Base-by-base conservation (phyloP, 179 eudicot genomes). In the Monotropa hypopitys region DNA sequence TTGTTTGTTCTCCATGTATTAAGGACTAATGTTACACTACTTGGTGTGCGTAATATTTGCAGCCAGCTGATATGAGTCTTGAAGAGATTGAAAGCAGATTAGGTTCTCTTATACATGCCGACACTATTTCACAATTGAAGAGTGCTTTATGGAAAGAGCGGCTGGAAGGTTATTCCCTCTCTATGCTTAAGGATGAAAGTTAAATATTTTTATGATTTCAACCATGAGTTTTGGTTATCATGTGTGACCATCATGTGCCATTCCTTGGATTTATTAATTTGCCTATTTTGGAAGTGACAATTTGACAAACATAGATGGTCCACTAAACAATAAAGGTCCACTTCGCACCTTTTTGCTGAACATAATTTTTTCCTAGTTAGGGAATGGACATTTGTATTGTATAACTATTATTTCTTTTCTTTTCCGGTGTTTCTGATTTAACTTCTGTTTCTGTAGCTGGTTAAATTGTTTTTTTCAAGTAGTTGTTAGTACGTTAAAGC, bases 141-240 rank as follows among this genome's bases (percentile, higher is more conserved):
- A 96, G 97, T 84, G 69, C 96, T 70, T 96, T 84, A 46, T 96
- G 99, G 99, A 96, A 96, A 86, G 99, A 96, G 80, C 86, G 99
- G 49, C 96, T 96, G 78, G 99, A 93, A 96, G 99, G 99, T 96
- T 85, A 61, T 33, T 68, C 56, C 38, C 74, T 78, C 30, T 66
- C 68, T 32, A 3, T 50, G 7, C 28, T 32, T 42, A 35, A 35
- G 18, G 30, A 32, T 49, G 62, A 30, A 30, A 63, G 20, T 30
- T 16, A 0, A 50, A 12, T 32, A 68, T 12, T 68, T 67, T 77
- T 77, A 28, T 35, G 45, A 46, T 43, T 49, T 72, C 32, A 13
- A 4, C 8, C 47, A 5, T 35, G 47, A 49, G 33, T 46, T 46
- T 32, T 62, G 71, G 16, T 73, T 45, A 18, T 53, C 32, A 33